Evolutionary conservation across 2,329 filamentous ascomycete genomes (phyloP), one percentile per base, ranked within the genome.

Genomic region (Sclerotinia minor): DNA sequence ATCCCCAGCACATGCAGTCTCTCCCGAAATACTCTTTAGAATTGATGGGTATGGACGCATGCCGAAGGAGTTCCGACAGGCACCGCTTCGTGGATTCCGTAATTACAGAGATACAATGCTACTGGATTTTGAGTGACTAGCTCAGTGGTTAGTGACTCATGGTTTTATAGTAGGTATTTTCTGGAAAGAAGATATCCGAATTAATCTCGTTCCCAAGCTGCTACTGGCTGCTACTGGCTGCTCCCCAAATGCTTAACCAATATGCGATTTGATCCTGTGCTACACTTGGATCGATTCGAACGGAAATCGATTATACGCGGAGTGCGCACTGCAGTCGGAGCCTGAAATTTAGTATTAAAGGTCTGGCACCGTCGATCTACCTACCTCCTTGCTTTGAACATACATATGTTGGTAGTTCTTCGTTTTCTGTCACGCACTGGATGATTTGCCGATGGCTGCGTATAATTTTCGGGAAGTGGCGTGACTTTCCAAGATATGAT

Each of bases 401-500:
- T 75, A 38, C 68, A 73, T 38, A 75, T 75, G 15, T 77, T 77
- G 64, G 54, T 52, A 52, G 72, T 26, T 71, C 32, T 75, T 69
- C 64, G 70, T 64, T 11, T 11, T 69, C 71, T 24, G 71, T 75
- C 19, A 71, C 73, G 71, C 68, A 8, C 71, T 73, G 0, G 73
- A 57, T 11, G 74, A 79, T 69, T 72, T 77, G 5, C 78, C 78
- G 0, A 72, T 69, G 29, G 69, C 72, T 49, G 69, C 69, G 11
- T 78, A 80, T 69, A 67, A 71, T 0, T 81, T 80, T 71, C 73
- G 6, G 77, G 73, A 6, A 73, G 79, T 58, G 72, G 69, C 6
- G 73, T 81, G 2, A 78, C 76, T 0, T 80, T 81, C 61, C 79
- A 80, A 69, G 78, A 80, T 57, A 72, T 58, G 3, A 72, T 73